Evolutionary conservation across 192 early-diverging fungal genomes (phyloP), one percentile per base, ranked within the genome.

Genomic region (Mortierella hygrophila): DNA sequence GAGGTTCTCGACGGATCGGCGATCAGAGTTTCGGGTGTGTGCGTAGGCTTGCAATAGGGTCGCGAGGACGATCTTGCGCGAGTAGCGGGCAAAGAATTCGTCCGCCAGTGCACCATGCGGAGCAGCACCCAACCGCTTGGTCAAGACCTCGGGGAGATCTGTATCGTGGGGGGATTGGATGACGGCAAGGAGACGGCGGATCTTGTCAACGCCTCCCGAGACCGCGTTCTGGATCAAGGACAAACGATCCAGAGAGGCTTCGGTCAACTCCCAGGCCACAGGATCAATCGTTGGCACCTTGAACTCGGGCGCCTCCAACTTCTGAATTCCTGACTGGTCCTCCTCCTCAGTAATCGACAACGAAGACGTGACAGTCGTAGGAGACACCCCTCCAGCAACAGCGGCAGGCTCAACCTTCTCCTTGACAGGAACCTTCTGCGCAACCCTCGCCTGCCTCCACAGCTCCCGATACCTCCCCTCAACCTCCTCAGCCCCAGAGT

Each of bases 21-120:
- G 79, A 26, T 72, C 77, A 7, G 86, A 75, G 52, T 90, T 90
- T 77, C 81, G 83, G 55, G 78, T 79, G 63, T 90, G 89, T 15
- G 82, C 80, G 49, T 65, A 90, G 0, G 89, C 76, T 55, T 90
- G 89, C 16, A 88, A 60, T 42, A 90, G 35, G 11, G 89, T 88
- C 21, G 89, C 89, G 26, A 90, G 68, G 35, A 49, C n/a, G 0
- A 76, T 46, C 82, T 90, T 90, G 54, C 75, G 52, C 2, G 81
- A 78, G 26, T 74, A 85, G 37, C 47, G 15, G 1, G 63, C 75
- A 81, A 86, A 90, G 41, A 88, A 90, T 38, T 78, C 72, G 47
- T 88, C 68, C 7, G 83, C 74, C 23, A 84, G 29, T 0, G 10
- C 26, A 3, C 41, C 32, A 26, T 74, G 57, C 1, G 79, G 29